Conservation (phyloP, 2,329 filamentous ascomycete species). For the Epichloe typhina region DNA sequence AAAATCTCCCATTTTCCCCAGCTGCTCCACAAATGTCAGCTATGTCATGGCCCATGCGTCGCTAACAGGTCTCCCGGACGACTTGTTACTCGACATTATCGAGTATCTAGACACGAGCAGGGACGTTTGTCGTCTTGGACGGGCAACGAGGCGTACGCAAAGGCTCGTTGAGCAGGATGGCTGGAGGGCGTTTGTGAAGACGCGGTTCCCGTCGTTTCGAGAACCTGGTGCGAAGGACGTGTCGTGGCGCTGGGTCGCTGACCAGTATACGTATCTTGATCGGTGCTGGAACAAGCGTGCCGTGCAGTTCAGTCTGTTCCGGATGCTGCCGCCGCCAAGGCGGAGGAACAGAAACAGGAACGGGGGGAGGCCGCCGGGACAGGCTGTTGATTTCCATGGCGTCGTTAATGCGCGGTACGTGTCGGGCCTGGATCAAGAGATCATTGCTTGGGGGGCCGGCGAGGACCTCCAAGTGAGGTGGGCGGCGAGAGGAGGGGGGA, state of each 20-base stretch:
- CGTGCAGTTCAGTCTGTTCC: conserved; percentile 22
- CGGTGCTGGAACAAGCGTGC: conserved; percentile 39
- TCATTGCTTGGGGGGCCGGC: conserved; percentile 36
- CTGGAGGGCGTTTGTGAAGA: conserved; percentile 37
- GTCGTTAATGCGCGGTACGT: conserved; percentile 32
- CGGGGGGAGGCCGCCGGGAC: conserved; percentile 14
- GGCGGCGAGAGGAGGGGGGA: conserved; percentile 18
- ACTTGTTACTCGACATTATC: conserved; percentile 36
- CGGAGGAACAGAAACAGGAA: conserved; percentile 8
- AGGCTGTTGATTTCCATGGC: conserved; percentile 30
- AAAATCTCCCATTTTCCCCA: background rate
- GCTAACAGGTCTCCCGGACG: conserved; percentile 33
- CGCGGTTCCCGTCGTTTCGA: conserved; percentile 28
- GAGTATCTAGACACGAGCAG: conserved; percentile 33
- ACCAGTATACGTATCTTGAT: conserved; percentile 35
- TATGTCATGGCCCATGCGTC: conserved; percentile 9
- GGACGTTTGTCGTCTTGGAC: conserved; percentile 30
- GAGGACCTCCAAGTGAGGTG: conserved; percentile 35
- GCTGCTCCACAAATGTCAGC: background rate
- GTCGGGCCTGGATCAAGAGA: conserved; percentile 25
- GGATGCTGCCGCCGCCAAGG: background rate
- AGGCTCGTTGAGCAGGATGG: conserved; percentile 27
- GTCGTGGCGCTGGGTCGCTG: conserved; percentile 27
- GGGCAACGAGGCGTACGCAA: conserved; percentile 26
- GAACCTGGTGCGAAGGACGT: conserved; percentile 14